Conservation (phyloP, 129 eudicot species). For the Logfia minima region DNA sequence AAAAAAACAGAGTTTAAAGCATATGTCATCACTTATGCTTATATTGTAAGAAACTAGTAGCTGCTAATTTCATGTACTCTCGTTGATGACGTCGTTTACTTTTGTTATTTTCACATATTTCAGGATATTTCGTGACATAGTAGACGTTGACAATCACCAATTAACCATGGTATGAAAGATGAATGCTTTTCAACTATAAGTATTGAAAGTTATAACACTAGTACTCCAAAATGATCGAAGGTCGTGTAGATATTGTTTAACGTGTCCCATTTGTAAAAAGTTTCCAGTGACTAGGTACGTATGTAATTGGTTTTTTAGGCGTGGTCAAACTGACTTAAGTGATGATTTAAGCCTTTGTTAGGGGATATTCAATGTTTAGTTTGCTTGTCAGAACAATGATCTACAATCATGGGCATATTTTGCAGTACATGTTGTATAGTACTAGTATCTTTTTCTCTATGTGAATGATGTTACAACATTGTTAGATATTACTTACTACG, state of each 20-base stretch:
- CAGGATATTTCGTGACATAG: not conserved
- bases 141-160: too few species aligned
- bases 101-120: not conserved
- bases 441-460: too few species aligned
- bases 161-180: not conserved
- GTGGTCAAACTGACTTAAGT: too few species aligned
- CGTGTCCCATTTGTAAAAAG: not conserved
- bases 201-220: not conserved
- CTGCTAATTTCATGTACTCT: not conserved
- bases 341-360: not conserved
- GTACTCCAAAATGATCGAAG: slow-evolving; percentile 1
- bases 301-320: not conserved
- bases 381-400: not conserved
- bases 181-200: not conserved
- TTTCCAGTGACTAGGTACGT: not conserved
- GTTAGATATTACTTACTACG: too few species aligned
- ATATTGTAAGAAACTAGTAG: not conserved
- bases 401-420: not conserved
- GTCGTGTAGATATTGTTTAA: not conserved
- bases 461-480: too few species aligned
- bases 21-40: not conserved
- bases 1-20: not conserved
- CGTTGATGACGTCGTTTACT: not conserved
- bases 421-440: not conserved
- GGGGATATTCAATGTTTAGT: not conserved